phyloP scores from a whole-genome alignment of 2,329 filamentous ascomycete species.

The Didymella exigua region DNA sequence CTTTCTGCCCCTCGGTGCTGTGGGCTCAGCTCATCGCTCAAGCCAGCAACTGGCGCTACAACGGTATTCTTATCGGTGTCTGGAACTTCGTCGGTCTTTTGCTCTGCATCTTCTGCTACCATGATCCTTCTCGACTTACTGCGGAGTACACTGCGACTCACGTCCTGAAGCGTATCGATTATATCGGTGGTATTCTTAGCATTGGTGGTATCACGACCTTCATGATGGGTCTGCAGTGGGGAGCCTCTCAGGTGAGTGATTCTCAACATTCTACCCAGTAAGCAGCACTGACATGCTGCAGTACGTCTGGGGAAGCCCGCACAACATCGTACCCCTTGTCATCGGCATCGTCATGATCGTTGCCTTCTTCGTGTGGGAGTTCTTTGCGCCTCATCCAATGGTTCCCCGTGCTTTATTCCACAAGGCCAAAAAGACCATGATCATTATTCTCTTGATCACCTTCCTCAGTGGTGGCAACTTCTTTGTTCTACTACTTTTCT shows the following conservation, averaged over 20 bases:
- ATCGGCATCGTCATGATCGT: conserved; percentile 57
- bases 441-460: conserved; percentile 42
- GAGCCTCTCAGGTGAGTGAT: conserved; percentile 41
- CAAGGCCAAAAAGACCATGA: conserved; percentile 40
- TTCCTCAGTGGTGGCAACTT: conserved; percentile 44
- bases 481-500: conserved; percentile 45
- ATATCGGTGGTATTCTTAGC: conserved; percentile 39
- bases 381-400: conserved; percentile 52
- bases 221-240: conserved; percentile 49
- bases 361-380: conserved; percentile 59
- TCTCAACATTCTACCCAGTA: conserved; percentile 13
- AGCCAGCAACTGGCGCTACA: conserved; percentile 60
- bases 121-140: conserved; percentile 47
- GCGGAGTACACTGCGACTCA: conserved; percentile 46
- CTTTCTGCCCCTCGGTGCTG: conserved; percentile 66
- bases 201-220: conserved; percentile 40
- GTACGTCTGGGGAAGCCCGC: conserved; percentile 61
- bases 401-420: conserved; percentile 46
- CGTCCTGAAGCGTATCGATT: conserved; percentile 39
- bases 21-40: conserved; percentile 64
- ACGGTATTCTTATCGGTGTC: conserved; percentile 59
- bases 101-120: conserved; percentile 55
- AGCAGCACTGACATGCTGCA: conserved; percentile 53
- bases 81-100: conserved; percentile 61
- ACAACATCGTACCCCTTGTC: conserved; percentile 61